Percentiles rank a stretch among this genome's conserved stretches.
Conservation (phyloP, 73 alveolate species). For the Paramecium caudatum region DNA sequence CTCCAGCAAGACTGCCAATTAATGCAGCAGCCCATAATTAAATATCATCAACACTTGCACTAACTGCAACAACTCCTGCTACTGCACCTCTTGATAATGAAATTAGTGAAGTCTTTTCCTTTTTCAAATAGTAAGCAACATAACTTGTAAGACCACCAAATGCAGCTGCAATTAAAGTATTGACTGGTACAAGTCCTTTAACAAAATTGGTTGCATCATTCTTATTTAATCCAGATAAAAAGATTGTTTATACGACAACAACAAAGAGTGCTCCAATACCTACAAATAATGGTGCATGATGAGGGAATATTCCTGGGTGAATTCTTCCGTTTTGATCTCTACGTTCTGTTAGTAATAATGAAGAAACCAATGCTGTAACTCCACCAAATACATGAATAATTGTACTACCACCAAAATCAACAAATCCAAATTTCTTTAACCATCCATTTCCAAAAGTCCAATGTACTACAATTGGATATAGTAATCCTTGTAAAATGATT, state of each 20-base stretch:
- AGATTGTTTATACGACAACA: neutral
- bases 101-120: slow-evolving; percentile 28
- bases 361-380: slow-evolving; percentile 76
- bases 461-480: slow-evolving; percentile 79
- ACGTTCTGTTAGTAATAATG: slow-evolving; percentile 61
- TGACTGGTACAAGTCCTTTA: neutral
- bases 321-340: slow-evolving; percentile 53
- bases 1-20: slow-evolving; percentile 45
- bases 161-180: slow-evolving; percentile 46
- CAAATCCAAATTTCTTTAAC: slow-evolving; percentile 71
- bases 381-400: slow-evolving; percentile 82
- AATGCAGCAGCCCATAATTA: slow-evolving; percentile 55
- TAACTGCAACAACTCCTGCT: slow-evolving; percentile 70
- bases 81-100: slow-evolving; percentile 36
- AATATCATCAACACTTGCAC: neutral
- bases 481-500: slow-evolving; percentile 74
- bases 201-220: neutral
- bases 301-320: slow-evolving; percentile 53
- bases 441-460: slow-evolving; percentile 83
- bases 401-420: slow-evolving; percentile 82
- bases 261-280: slow-evolving; percentile 42
- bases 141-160: slow-evolving; percentile 39
- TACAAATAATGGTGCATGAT: slow-evolving; percentile 27
- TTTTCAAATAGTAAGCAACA: slow-evolving; percentile 48
- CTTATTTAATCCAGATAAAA: slow-evolving; percentile 6